Conservation (phyloP, 495 filamentous ascomycete species). For the Tricharina praecox region DNA sequence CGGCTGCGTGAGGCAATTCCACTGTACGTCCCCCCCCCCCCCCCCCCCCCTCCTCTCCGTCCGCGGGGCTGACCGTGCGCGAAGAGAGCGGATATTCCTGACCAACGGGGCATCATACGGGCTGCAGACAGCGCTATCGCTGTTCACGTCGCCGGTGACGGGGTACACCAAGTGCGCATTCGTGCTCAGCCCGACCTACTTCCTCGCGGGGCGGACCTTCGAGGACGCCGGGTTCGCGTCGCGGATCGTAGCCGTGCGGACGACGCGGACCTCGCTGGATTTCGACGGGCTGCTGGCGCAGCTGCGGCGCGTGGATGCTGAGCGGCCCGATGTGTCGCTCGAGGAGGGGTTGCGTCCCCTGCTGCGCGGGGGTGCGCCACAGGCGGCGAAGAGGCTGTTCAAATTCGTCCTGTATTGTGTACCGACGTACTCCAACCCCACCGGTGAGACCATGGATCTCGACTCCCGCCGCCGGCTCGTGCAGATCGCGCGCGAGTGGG, state of each 20-base stretch:
- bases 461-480: conserved; percentile 45
- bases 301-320: conserved; percentile 8
- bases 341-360: conserved; percentile 14
- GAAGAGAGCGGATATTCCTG: conserved; percentile 49
- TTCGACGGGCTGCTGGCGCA: conserved; percentile 6
- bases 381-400: conserved; percentile 37
- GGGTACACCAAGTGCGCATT: conserved; percentile 58
- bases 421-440: conserved; percentile 70
- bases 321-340: conserved; percentile 14
- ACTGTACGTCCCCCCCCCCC: conserved; percentile 10
- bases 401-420: conserved; percentile 70
- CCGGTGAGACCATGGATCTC: conserved; percentile 53
- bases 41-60: conserved; percentile 20
- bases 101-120: conserved; percentile 66
- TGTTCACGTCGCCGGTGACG: conserved; percentile 53
- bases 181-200: conserved; percentile 66
- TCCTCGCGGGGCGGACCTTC: conserved; percentile 60
- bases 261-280: conserved; percentile 12
- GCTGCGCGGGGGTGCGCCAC: conserved; percentile 30
- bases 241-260: conserved; percentile 14
- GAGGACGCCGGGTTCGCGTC: conserved; percentile 30
- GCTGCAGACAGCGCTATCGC: conserved; percentile 51
- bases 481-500: conserved; percentile 47
- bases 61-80: conserved; percentile 17
- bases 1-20: conserved; percentile 10